Evolutionary conservation across 148 eudicot genomes (phyloP).

Genomic region (Polygonum aviculare): DNA sequence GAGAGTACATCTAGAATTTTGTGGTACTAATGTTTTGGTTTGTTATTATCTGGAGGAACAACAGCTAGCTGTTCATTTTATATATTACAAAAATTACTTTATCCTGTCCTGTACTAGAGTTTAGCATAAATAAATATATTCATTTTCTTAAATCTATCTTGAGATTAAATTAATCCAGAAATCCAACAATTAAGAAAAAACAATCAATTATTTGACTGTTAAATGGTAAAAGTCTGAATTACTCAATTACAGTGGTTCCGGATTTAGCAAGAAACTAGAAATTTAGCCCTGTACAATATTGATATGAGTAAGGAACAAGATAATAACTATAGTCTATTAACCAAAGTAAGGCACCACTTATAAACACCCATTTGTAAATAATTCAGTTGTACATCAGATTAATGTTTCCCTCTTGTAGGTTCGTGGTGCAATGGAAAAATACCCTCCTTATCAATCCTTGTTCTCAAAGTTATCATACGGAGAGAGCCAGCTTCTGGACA

Average conservation of each 20-base stretch:
- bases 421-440: conserved; percentile 91
- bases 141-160: not conserved
- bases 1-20: not conserved
- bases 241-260: too few relatives aligned
- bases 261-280: too few relatives aligned
- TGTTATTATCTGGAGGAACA: not conserved
- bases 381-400: not conserved
- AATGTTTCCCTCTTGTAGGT: conserved; percentile 35
- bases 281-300: too few relatives aligned
- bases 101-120: not conserved
- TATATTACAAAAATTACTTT: not conserved
- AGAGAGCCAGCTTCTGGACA: conserved; percentile 97
- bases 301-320: too few relatives aligned
- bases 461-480: conserved; percentile 83
- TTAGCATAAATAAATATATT: not conserved
- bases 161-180: too few relatives aligned
- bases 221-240: too few relatives aligned
- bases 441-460: conserved; percentile 82
- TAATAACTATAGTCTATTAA: too few relatives aligned
- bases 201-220: too few relatives aligned
- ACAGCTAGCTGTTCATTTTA: not conserved
- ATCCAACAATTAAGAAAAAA: too few relatives aligned
- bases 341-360: too few relatives aligned
- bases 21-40: not conserved
- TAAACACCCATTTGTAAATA: too few relatives aligned